Evolutionary conservation across 2,329 filamentous ascomycete species (phyloP).

Genomic region (Nemania sp.): DNA sequence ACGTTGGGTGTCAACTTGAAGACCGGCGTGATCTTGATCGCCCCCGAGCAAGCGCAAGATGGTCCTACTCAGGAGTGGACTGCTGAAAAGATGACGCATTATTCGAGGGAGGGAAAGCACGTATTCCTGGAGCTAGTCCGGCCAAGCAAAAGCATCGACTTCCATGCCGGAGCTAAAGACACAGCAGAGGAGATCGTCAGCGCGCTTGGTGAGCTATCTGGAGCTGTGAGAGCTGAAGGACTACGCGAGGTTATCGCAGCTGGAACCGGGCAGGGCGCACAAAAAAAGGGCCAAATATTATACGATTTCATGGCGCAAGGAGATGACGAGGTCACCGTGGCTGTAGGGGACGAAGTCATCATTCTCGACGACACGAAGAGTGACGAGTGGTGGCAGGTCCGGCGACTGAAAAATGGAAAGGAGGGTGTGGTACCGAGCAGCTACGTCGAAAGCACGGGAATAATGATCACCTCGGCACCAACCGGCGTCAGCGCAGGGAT

Average conservation of each 20-base stretch:
- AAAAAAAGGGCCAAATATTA: conserved; percentile 83
- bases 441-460: conserved; percentile 87
- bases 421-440: conserved; percentile 96
- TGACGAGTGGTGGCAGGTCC: conserved; percentile 98
- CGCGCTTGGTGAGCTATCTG: conserved; percentile 85
- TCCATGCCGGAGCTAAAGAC: conserved; percentile 96
- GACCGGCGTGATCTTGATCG: conserved; percentile 86
- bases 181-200: conserved; percentile 92
- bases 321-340: conserved; percentile 93
- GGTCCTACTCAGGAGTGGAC: conserved; percentile 90
- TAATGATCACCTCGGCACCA: conserved; percentile 54
- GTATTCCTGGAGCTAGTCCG: conserved; percentile 92
- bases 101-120: conserved; percentile 96
- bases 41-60: conserved; percentile 80
- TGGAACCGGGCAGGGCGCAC: conserved; percentile 64
- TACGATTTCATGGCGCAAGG: conserved; percentile 98
- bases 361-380: conserved; percentile 88
- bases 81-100: conserved; percentile 93
- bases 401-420: conserved; percentile 85
- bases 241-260: conserved; percentile 85
- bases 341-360: conserved; percentile 85
- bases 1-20: conserved; percentile 90
- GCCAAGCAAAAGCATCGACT: conserved; percentile 93
- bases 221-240: conserved; percentile 79
- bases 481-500: conserved; percentile 54